These are phyloP conservation scores for Phaeodactylum tricornutum DNA, from an alignment of 108 stramenopile genomes.

Conservation along the genomic window DNA sequence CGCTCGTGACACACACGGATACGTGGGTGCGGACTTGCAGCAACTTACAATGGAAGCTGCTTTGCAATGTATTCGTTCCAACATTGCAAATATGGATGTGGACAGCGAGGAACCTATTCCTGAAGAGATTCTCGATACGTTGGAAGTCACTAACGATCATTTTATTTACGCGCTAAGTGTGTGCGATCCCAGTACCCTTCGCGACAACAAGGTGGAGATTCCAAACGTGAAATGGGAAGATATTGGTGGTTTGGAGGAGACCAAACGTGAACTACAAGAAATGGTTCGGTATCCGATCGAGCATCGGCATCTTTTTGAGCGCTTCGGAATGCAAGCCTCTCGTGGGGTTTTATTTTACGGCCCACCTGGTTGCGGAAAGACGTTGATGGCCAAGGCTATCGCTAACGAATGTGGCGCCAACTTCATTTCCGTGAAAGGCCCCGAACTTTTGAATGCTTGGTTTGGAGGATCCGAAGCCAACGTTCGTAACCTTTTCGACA, in stretches of 20 bases:
- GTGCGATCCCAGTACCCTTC: constrained; percentile 85
- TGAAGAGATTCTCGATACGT: constrained; percentile 60
- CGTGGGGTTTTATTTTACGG: constrained; percentile 98
- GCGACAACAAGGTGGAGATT: constrained; percentile 92
- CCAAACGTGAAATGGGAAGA: constrained; percentile 98
- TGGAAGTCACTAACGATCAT: constrained; percentile 85
- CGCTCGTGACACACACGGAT: constrained; percentile 95
- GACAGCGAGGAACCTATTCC: constrained; percentile 74
- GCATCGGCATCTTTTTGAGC: constrained; percentile 92
- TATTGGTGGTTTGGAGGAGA: constrained; percentile 97
- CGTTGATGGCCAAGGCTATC: constrained; percentile 97
- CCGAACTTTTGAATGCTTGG: constrained; percentile 97
- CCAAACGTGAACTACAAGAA: constrained; percentile 97
- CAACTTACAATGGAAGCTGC: constrained; percentile 95
- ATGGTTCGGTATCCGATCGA: constrained; percentile 98
- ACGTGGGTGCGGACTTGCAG: constrained; percentile 94
- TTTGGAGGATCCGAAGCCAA: constrained; percentile 99
- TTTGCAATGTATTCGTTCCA: constrained; percentile 89
- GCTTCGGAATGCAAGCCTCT: constrained; percentile 94
- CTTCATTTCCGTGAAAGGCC: constrained; percentile 99
- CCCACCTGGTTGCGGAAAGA: constrained; percentile 99
- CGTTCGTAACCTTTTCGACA: constrained; percentile 97
- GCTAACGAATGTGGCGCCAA: constrained; percentile 99
- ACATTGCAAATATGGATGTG: constrained; percentile 74
- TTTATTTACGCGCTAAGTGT: constrained; percentile 84